Evolutionary conservation across 306 rosid species (phyloP), one percentile per base, ranked within the genome.

Genomic region (Morella rubra): DNA sequence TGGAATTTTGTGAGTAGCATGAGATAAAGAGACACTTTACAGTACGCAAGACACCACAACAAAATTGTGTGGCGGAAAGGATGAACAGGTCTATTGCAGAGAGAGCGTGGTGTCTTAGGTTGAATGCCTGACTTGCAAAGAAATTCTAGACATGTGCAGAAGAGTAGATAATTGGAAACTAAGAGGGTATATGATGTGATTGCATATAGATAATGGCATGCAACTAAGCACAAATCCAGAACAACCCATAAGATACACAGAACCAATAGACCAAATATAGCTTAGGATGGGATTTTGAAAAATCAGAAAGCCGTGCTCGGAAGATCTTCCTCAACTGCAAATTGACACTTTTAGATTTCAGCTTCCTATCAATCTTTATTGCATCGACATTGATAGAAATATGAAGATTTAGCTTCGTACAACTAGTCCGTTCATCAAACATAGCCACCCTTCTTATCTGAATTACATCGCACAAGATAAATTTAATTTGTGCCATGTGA

Each of bases 401-500:
- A 65, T 80, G 94, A 51, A 94, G 90, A 72, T 94, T 94, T 1
- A 90, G 94, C 82, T 82, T 86, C 93, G 87, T 85, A 81, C 94
- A 86, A 55, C 93, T 74, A 1, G 88, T 85, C 52, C 67, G 69
- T 77, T 90, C 94, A 55, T 91, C 93, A 41, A 76, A 76, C 69
- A 81, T 71, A 1, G 81, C 70, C 15, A 86, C 22, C 73, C 79
- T 90, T 85, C 89, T 86, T 19, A 87, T 65, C 79, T 42, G 87
- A 70, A 94, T 80, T 19, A 79, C 98, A 85, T 90, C 91, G 15
- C 89, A 91, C 20, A 91, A 84, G 44, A 91, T 75, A 66, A 76
- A 89, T 81, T 90, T 91, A 87, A 94, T 64, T 69, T 94, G 93
- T 44, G 98, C 98, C 77, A 94, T 69, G 85, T 91, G 91, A 46